phyloP scores from a whole-genome alignment of 495 filamentous ascomycete genomes.

The Chaetomidium leptoderma region DNA sequence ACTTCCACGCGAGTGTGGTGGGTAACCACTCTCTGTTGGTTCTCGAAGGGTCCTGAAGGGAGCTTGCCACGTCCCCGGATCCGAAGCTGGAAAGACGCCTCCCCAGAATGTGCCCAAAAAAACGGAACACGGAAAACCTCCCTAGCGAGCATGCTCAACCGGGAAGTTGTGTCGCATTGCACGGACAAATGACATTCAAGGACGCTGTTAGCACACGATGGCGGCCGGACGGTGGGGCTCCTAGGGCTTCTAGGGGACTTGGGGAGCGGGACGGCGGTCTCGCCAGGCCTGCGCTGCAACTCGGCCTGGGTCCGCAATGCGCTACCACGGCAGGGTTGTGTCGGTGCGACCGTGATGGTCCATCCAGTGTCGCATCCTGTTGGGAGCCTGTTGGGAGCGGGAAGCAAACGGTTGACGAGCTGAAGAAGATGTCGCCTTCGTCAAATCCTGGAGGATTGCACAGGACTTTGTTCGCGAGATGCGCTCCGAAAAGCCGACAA shows the following conservation, averaged over 20 bases:
- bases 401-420: neutral
- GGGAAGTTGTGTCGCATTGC: conserved; percentile 14
- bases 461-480: neutral
- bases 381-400: no score
- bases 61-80: conserved; percentile 10
- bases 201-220: neutral
- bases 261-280: conserved; percentile 8
- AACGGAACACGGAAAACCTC: neutral
- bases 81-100: neutral
- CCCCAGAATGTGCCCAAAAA: neutral
- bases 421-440: neutral
- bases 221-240: no score
- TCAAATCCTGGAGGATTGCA: conserved; percentile 5
- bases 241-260: no score
- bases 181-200: conserved; percentile 2
- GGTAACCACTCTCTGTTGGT: neutral
- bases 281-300: conserved; percentile 10
- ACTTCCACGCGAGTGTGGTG: neutral
- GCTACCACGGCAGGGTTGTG: neutral
- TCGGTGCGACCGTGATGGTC: neutral
- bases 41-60: conserved; percentile 7
- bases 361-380: neutral
- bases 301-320: neutral
- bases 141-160: neutral
- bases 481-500: conserved; percentile 6